Conservation (phyloP, 257 asterid genomes). For the Marsdenia floribunda region DNA sequence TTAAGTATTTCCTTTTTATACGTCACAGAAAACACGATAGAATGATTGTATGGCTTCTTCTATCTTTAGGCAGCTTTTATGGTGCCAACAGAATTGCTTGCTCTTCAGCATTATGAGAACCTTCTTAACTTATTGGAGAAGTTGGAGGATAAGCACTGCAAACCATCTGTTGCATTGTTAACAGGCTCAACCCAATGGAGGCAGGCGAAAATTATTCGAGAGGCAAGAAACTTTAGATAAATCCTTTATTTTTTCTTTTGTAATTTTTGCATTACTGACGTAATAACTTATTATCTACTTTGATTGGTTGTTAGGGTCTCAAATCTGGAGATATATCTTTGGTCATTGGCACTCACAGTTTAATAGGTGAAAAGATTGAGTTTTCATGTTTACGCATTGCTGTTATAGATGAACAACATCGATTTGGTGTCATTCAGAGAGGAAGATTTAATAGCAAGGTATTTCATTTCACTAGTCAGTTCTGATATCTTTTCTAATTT, state of each 20-base stretch:
- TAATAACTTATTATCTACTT: constrained; percentile 14
- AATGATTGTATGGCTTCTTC: background rate
- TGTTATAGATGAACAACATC: constrained; percentile 90
- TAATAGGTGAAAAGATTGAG: constrained; percentile 81
- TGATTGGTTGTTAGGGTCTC: constrained; percentile 60
- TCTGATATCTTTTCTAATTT: background rate
- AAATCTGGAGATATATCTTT: constrained; percentile 74
- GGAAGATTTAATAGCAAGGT: constrained; percentile 96
- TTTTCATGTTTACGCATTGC: constrained; percentile 88
- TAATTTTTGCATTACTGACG: background rate
- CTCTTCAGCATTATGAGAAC: constrained; percentile 83
- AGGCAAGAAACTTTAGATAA: constrained; percentile 33
- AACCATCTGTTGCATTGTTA: constrained; percentile 74
- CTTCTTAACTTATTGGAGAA: constrained; percentile 64
- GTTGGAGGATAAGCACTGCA: constrained; percentile 35
- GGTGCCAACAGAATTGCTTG: constrained; percentile 98
- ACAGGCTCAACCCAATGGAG: constrained; percentile 85
- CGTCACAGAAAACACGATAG: background rate
- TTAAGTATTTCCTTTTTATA: background rate
- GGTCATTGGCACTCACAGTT: constrained; percentile 91
- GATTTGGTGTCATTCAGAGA: constrained; percentile 96
- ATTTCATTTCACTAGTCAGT: constrained; percentile 20
- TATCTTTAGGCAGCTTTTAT: constrained; percentile 84
- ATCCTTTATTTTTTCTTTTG: background rate
- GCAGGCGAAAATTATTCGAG: constrained; percentile 62